Evolutionary conservation across 2,329 filamentous ascomycete genomes (phyloP).

Genomic region (Diaporthe batatas): DNA sequence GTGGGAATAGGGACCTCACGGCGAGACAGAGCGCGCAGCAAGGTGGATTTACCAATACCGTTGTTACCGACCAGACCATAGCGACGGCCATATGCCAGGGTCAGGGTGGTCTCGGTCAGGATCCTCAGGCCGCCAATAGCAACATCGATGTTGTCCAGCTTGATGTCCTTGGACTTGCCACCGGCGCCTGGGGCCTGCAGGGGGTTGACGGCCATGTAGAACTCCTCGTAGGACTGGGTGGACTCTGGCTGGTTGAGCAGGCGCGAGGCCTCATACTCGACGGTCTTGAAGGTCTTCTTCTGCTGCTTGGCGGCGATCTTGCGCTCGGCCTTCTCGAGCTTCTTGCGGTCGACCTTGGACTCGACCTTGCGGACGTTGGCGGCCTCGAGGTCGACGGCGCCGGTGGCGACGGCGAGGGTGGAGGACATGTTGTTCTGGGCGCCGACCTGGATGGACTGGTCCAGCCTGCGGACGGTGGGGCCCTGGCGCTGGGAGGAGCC

Average conservation of each 20-base stretch:
- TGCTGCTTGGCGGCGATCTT: slow-evolving; percentile 99
- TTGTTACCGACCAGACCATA: slow-evolving; percentile 99
- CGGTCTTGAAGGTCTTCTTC: slow-evolving; percentile 98
- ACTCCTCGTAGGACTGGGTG: slow-evolving; percentile 96
- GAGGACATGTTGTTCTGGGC: slow-evolving; percentile 96
- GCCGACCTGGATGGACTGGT: slow-evolving; percentile 95
- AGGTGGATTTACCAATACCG: slow-evolving; percentile 98
- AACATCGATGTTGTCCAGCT: slow-evolving; percentile 95
- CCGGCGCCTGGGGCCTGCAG: slow-evolving; percentile 83
- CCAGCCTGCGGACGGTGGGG: slow-evolving; percentile 84
- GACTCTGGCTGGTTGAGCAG: slow-evolving; percentile 86
- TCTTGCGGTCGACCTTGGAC: slow-evolving; percentile 97
- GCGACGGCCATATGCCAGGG: slow-evolving; percentile 89
- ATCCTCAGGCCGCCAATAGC: slow-evolving; percentile 92
- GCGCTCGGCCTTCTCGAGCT: slow-evolving; percentile 97
- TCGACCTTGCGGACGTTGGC: slow-evolving; percentile 94
- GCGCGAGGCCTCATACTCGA: slow-evolving; percentile 95
- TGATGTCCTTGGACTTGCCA: slow-evolving; percentile 98
- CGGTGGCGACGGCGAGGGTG: slow-evolving; percentile 87
- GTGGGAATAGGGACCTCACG: slow-evolving; percentile 95
- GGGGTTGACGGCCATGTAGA: slow-evolving; percentile 99
- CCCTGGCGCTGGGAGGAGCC: slow-evolving; percentile 79
- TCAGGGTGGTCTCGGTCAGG: slow-evolving; percentile 89
- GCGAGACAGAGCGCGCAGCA: slow-evolving; percentile 89
- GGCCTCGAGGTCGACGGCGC: slow-evolving; percentile 91